A percentile compares a stretch with the other conserved stretches of the same genome.
These are phyloP conservation scores for Cladosporium colombiae DNA, from an alignment of 2,329 filamentous ascomycete genomes.

Conservation along the genomic window DNA sequence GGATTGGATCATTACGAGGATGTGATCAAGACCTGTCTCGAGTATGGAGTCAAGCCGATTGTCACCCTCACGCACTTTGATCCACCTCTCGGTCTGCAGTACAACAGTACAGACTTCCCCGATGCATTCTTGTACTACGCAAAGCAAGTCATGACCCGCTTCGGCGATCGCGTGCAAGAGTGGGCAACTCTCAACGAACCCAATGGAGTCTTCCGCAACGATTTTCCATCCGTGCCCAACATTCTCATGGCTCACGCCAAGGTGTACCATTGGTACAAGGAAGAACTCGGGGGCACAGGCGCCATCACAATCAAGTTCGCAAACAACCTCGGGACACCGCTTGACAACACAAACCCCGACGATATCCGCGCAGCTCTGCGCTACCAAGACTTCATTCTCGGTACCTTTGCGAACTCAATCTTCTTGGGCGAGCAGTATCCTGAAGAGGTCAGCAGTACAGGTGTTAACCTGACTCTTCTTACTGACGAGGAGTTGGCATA, in stretches of 20 bases:
- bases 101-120: slow-evolving; percentile 35
- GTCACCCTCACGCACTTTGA: slow-evolving; percentile 51
- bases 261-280: slow-evolving; percentile 49
- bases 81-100: slow-evolving; percentile 38
- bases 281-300: slow-evolving; percentile 53
- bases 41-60: slow-evolving; percentile 46
- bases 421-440: slow-evolving; percentile 54
- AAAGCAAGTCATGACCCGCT: slow-evolving; percentile 39
- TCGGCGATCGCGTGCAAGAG: slow-evolving; percentile 39
- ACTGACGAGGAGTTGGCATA: slow-evolving; percentile 43
- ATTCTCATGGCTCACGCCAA: slow-evolving; percentile 27
- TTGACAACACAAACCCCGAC: slow-evolving; percentile 38
- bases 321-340: slow-evolving; percentile 40
- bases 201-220: slow-evolving; percentile 27
- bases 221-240: slow-evolving; percentile 36
- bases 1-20: slow-evolving; percentile 51
- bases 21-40: slow-evolving; percentile 46
- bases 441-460: slow-evolving; percentile 44
- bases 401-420: slow-evolving; percentile 55
- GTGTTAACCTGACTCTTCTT: slow-evolving; percentile 50
- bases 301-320: slow-evolving; percentile 52
- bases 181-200: slow-evolving; percentile 46
- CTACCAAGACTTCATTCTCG: slow-evolving; percentile 36
- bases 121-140: slow-evolving; percentile 42
- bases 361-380: slow-evolving; percentile 35